These are phyloP conservation scores for Chaetomium fimeti DNA, from an alignment of 495 filamentous ascomycete species.

Conservation along the genomic window DNA sequence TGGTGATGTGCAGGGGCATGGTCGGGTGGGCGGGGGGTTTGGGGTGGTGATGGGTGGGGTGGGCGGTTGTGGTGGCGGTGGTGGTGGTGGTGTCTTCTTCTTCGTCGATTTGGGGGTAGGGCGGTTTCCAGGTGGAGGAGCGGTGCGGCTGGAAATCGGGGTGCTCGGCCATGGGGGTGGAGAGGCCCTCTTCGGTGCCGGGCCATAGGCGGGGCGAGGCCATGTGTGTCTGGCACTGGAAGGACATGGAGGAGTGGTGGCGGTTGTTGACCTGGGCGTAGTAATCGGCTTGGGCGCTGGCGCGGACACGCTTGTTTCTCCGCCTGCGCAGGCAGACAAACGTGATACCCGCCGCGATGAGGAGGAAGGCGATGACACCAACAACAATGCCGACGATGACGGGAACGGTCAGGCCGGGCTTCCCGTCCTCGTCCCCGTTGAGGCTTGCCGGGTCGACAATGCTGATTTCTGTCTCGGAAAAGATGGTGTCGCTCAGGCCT, in stretches of 20 bases:
- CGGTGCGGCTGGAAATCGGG: slow-evolving; percentile 16
- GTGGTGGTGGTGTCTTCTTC: slow-evolving; percentile 2
- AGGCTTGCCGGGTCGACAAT: slow-evolving; percentile 41
- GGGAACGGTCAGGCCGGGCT: slow-evolving; percentile 28
- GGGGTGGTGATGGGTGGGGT: slow-evolving; percentile 4
- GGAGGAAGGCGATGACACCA: slow-evolving; percentile 37
- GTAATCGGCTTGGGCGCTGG: slow-evolving; percentile 30
- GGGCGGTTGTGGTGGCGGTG: background rate
- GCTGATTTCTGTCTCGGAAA: slow-evolving; percentile 41
- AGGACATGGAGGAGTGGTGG: slow-evolving; percentile 45
- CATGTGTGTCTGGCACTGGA: slow-evolving; percentile 50
- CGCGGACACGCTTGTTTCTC: slow-evolving; percentile 37
- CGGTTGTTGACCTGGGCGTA: slow-evolving; percentile 28
- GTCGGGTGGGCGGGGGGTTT: slow-evolving; percentile 17
- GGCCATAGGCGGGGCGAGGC: slow-evolving; percentile 44
- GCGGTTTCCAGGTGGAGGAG: slow-evolving; percentile 24
- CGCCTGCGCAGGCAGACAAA: slow-evolving; percentile 44
- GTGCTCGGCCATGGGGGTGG: slow-evolving; percentile 8
- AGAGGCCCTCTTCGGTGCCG: slow-evolving; percentile 12
- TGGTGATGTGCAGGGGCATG: slow-evolving; percentile 25
- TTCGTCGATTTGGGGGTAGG: slow-evolving; percentile 1
- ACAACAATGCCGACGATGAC: slow-evolving; percentile 44
- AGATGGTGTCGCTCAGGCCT: slow-evolving; percentile 49
- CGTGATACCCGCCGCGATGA: slow-evolving; percentile 32
- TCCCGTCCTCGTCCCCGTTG: slow-evolving; percentile 14